These are phyloP conservation scores for Hypoxylon subgilvum DNA, from an alignment of 495 filamentous ascomycete species.

Conservation along the genomic window DNA sequence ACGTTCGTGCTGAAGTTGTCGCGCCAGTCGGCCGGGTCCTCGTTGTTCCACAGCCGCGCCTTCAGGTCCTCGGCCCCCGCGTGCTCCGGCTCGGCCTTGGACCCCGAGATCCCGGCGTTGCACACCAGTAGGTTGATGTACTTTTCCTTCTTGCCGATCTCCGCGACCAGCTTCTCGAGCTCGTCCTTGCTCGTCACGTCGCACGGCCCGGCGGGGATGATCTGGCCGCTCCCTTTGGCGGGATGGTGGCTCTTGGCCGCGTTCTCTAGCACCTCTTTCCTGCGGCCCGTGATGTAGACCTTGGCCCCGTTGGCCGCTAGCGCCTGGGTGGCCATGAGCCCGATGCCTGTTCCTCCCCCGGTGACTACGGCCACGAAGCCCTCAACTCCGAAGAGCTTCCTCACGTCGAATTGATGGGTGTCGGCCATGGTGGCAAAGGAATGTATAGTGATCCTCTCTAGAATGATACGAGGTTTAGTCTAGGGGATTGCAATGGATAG, in stretches of 20 bases:
- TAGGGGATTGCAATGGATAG: not conserved
- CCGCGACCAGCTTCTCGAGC: constrained; percentile 59
- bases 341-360: constrained; percentile 65
- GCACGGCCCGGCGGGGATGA: constrained; percentile 53
- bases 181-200: constrained; percentile 70
- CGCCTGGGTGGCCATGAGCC: constrained; percentile 66
- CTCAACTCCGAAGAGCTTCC: constrained; percentile 59
- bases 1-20: constrained; percentile 63
- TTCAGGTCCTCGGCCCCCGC: constrained; percentile 53
- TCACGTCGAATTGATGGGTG: constrained; percentile 44
- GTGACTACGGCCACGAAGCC: constrained; percentile 65
- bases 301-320: constrained; percentile 67
- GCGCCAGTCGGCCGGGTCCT: constrained; percentile 58
- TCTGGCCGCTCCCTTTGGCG: constrained; percentile 33
- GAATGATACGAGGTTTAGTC: not conserved
- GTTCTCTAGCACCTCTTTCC: constrained; percentile 59
- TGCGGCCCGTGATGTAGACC: constrained; percentile 71
- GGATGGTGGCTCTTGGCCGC: constrained; percentile 50
- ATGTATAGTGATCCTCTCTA: not conserved
- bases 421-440: constrained; percentile 32
- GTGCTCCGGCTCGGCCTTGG: constrained; percentile 44
- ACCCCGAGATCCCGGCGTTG: constrained; percentile 65
- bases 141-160: constrained; percentile 48
- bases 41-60: constrained; percentile 47
- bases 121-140: constrained; percentile 70